phyloP scores from a whole-genome alignment of 2,329 filamentous ascomycete genomes.

The Colletotrichum cuscutae region DNA sequence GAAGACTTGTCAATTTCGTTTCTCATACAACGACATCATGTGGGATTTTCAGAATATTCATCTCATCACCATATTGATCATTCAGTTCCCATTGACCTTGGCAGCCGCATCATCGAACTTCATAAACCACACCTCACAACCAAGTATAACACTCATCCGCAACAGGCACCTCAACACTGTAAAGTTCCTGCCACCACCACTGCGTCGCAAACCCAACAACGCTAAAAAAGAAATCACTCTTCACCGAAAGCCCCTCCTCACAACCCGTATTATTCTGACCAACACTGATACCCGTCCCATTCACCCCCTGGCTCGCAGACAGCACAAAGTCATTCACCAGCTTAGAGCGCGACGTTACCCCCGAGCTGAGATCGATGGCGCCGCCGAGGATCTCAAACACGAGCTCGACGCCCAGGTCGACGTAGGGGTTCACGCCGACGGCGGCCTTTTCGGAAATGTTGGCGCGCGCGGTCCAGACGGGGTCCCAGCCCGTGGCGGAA shows the following conservation, averaged over 20 bases:
- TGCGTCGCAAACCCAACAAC: constrained; percentile 40
- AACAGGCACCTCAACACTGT: constrained; percentile 40
- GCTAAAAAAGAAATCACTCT: constrained; percentile 41
- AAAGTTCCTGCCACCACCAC: constrained; percentile 40
- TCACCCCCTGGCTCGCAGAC: constrained; percentile 35
- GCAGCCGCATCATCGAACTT: neutral
- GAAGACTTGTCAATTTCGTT: neutral
- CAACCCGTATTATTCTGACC: constrained; percentile 34
- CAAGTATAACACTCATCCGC: constrained; percentile 42
- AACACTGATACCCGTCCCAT: constrained; percentile 28
- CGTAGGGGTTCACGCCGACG: constrained; percentile 39
- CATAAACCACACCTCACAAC: constrained; percentile 11
- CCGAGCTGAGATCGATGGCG: constrained; percentile 40
- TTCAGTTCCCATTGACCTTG: no score
- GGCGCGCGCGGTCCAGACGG: constrained; percentile 45
- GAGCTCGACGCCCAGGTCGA: constrained; percentile 38
- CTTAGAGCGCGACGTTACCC: constrained; percentile 39
- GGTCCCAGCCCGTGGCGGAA: constrained; percentile 39
- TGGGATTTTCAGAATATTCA: neutral
- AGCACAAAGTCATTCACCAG: constrained; percentile 41
- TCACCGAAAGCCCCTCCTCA: constrained; percentile 38
- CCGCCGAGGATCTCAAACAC: constrained; percentile 40
- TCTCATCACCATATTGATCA: no score
- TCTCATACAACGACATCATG: neutral
- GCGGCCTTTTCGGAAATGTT: constrained; percentile 38